Evolutionary conservation across 139 green algal genomes (phyloP), one percentile per base, ranked within the genome.

Genomic region (Protoeuglena noctilucae): DNA sequence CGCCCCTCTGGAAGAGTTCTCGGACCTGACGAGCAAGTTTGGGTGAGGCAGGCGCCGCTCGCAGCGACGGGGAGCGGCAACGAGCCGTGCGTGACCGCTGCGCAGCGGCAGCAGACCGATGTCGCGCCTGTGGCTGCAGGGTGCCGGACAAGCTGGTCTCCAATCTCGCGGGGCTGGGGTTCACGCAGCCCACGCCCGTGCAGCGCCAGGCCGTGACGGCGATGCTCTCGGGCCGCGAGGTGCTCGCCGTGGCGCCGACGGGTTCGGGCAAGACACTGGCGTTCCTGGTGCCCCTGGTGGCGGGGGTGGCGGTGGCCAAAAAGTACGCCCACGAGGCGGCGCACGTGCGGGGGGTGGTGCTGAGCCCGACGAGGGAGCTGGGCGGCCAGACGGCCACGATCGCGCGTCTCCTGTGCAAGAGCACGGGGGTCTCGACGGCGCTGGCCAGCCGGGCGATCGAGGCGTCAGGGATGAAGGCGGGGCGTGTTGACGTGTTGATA

Each of bases 231-330:
- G 61, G 75, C 2, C 43, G 72, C 2, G 85, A 95, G 54, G 48
- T 94, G 51, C 67, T 93, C 24, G 85, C 74, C 22, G 62, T 93
- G 2, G 88, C 89, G 0, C 89, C 89, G 24, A 97, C 89, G 31
- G 74, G 78, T 63, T 81, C 68, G 3, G 84, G 84, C 30, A 94
- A 96, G 73, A 97, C 89, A 0, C 63, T 97, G 2, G 88, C 84
- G 0, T 97, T 94, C 62, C 61, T 94, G 30, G 57, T 96, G 41
- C 89, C 89, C 0, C 65, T 89, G 24, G 25, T 91, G 28, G 58
- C 58, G 3, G 16, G 23, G 5, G 55, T 84, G 22, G 12, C 34
- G 34, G 18, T 3, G 26, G 31, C 9, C 25, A 34, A 3, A 40
- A 60, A 24, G 16, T 19, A 39, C 16, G 51, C 19, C 6, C 41